Base-by-base conservation (phyloP, 192 early-diverging fungal genomes). In the Entomortierella beljakovae region DNA sequence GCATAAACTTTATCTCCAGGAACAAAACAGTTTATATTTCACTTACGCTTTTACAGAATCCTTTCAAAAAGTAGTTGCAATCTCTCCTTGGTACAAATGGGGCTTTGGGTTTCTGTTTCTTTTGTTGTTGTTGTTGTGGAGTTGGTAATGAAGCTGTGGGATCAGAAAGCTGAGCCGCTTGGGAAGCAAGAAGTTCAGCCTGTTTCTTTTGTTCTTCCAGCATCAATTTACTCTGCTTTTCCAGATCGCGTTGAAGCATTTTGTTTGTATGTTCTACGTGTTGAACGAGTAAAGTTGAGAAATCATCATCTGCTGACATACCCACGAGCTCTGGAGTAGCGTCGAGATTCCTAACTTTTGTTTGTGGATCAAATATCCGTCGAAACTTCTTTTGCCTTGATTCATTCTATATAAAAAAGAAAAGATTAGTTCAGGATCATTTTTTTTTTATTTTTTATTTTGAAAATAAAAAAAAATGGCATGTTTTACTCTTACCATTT, bases 241-340 rank as follows among this genome's bases (percentile, higher is more conserved):
- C 53, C 11, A 76, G 42, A 42, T 76, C 65, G 6, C 53, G 35
- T 10, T 76, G 64, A 28, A 76, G 62, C 40, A 54, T 53, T 28
- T 68, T 76, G 59, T 67, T 76, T 18, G 72, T 54, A 20, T 67
- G 48, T 35, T 61, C 65, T 31, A 76, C 65, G 57, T 76, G 72
- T 40, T 76, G 37, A 16, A 76, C 15, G 10, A 76, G 18, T 1
- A 76, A 29, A 20, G 58, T 49, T 20, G 72, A 68, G 56, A 76
- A 76, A 40, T 76, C 72, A 1, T 68, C 65, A 0, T 76, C 72
- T 32, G 37, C 49, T 2, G 64, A 58, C 15, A 68, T 43, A 20
- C 72, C 72, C 0, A 76, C 72, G 8, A 66, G 64, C 40, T 76
- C 72, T 22, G 72, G 64, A 22, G 22, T 66, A 32, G 64, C 72